Base-by-base conservation (phyloP, 2,329 filamentous ascomycete species). In the Zopfia rhizophila region DNA sequence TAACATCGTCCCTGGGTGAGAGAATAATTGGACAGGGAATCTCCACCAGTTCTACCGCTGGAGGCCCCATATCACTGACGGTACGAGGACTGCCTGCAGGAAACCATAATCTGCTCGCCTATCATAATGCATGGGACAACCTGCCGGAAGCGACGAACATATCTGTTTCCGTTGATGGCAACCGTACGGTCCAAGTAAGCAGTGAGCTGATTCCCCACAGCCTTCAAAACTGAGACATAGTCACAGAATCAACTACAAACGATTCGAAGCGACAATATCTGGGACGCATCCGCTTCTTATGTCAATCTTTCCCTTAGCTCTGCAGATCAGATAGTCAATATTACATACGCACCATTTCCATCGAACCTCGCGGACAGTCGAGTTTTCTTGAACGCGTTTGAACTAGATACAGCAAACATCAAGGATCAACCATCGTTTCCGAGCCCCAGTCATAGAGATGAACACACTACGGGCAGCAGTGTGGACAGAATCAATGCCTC, bases 331-430 rank as follows among this genome's bases (percentile, higher is more conserved):
- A 48, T 53, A 11, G 61, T 66, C n/a, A 51, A 57, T 31, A 56
- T 70, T 29, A 48, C 43, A 5, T 58, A 50, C 28, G 47, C 45
- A 5, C 53, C 55, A 3, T 8, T 27, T 27, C n/a, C 24, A n/a
- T 39, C 49, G 12, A 39, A 32, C 4, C 25, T 27, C 6, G 53
- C 45, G 4, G 55, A 56, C 27, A 49, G 48, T 3, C 45, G 55
- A 25, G 67, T 56, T 1, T 70, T 63, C 30, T 23, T 69, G 11
- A 70, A 70, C 37, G 65, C 61, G 0, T 66, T 69, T 33, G 65
- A 68, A 36, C 56, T 69, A 16, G 67, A 69, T 40, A 51, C 45
- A 1, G 48, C 64, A 2, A 44, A 48, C 6, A 30, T 63, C 2
- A 40, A 52, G 3, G 43, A 56, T 13, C 61, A 63, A 35, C 59